Conservation (phyloP, 148 eudicot species). For the Chenopodium quinoa region DNA sequence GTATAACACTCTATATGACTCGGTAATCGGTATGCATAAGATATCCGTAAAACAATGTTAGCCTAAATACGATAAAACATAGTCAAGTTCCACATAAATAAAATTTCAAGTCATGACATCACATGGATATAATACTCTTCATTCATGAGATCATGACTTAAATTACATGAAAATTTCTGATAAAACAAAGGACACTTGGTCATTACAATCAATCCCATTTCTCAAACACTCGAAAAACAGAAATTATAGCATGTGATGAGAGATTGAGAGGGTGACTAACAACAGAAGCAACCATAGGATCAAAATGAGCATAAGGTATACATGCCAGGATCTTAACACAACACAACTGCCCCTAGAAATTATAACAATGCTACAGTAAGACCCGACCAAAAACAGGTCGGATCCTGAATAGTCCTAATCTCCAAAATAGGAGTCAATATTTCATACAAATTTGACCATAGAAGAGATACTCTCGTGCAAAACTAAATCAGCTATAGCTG, state of each 20-base stretch:
- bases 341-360: neutral
- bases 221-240: neutral
- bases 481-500: slow-evolving; percentile 33
- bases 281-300: neutral
- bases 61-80: too few species aligned
- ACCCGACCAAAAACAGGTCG: slow-evolving; percentile 1
- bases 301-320: neutral
- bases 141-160: neutral
- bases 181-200: neutral
- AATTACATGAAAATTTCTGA: too few species aligned
- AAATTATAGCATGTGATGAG: neutral
- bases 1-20: too few species aligned
- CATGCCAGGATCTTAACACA: neutral
- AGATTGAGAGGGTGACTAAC: neutral
- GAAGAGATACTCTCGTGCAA: slow-evolving; percentile 30
- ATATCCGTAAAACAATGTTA: too few species aligned
- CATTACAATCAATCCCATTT: neutral
- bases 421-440: neutral
- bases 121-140: neutral
- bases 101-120: too few species aligned
- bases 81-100: too few species aligned
- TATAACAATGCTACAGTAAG: neutral
- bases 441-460: slow-evolving; percentile 18
- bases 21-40: too few species aligned
- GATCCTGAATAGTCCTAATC: slow-evolving; percentile 6